phyloP scores from a whole-genome alignment of 305 asterid species.

The Fraxinus platypoda region DNA sequence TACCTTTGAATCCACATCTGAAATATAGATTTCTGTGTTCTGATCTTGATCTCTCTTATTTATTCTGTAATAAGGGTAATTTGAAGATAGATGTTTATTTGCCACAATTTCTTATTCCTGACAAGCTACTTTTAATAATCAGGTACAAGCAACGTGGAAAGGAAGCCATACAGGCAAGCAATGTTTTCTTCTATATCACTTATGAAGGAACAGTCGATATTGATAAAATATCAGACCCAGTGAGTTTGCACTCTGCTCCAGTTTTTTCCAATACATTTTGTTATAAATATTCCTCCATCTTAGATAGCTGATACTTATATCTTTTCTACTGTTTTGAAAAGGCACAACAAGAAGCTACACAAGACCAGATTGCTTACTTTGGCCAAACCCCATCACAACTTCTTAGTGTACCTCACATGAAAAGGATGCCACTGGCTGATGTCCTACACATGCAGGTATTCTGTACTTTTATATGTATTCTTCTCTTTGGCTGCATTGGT shows the following conservation, averaged over 20 bases:
- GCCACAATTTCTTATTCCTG: not conserved
- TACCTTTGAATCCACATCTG: constrained; percentile 15
- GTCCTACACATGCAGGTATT: constrained; percentile 95
- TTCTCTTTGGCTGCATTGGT: not conserved
- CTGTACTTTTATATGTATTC: constrained; percentile 11
- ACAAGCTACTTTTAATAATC: constrained; percentile 29
- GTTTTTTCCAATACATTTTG: constrained; percentile 5
- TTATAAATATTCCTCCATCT: constrained; percentile 15
- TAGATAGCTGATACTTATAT: constrained; percentile 16
- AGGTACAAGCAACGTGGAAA: constrained; percentile 99
- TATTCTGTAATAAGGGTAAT: not conserved
- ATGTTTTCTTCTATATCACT: constrained; percentile 92
- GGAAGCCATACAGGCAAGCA: constrained; percentile 90
- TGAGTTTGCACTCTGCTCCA: constrained; percentile 43
- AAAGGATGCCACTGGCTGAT: constrained; percentile 76
- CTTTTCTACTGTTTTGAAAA: constrained; percentile 32
- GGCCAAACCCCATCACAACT: constrained; percentile 99
- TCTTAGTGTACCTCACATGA: constrained; percentile 82
- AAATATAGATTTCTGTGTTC: not conserved
- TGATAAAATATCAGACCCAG: constrained; percentile 89
- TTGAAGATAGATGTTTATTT: not conserved
- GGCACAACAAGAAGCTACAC: constrained; percentile 93
- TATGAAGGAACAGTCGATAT: constrained; percentile 98
- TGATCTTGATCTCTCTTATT: not conserved
- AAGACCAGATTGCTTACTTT: constrained; percentile 97